phyloP scores from a whole-genome alignment of 2,329 filamentous ascomycete species.

The Cadophora sp. region DNA sequence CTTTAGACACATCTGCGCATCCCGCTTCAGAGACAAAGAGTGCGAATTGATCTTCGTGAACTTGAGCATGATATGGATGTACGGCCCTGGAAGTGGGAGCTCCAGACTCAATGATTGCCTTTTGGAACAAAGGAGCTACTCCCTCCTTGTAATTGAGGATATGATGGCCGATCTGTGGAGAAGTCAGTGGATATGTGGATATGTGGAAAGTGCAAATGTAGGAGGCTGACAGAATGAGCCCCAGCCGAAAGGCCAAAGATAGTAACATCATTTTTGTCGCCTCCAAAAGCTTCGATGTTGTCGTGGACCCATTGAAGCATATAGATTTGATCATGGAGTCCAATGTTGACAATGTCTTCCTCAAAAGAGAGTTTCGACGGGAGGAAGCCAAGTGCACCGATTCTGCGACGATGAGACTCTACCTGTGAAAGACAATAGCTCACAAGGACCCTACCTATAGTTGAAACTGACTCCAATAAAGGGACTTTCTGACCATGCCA shows the following conservation, averaged over 20 bases:
- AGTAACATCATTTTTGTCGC: constrained; percentile 61
- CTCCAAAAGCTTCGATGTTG: constrained; percentile 65
- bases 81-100: constrained; percentile 60
- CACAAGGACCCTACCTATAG: constrained; percentile 47
- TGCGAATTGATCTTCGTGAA: constrained; percentile 60
- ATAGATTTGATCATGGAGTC: constrained; percentile 64
- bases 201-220: background rate
- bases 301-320: constrained; percentile 64
- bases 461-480: constrained; percentile 65
- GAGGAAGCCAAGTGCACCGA: constrained; percentile 72
- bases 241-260: constrained; percentile 67
- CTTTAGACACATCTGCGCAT: constrained; percentile 51
- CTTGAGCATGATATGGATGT: constrained; percentile 58
- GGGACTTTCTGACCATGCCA: constrained; percentile 57
- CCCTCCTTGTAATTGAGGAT: constrained; percentile 57
- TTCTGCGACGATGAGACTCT: constrained; percentile 45
- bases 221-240: constrained; percentile 59
- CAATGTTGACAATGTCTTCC: constrained; percentile 65
- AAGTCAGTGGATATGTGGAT: background rate
- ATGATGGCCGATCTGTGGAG: constrained; percentile 67
- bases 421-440: background rate
- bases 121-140: constrained; percentile 51
- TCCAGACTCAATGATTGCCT: constrained; percentile 62
- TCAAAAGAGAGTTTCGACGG: constrained; percentile 58
- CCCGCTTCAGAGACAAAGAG: constrained; percentile 52